Evolutionary conservation across 495 filamentous ascomycete species (phyloP).

Genomic region (Penicillium bialowiezense): DNA sequence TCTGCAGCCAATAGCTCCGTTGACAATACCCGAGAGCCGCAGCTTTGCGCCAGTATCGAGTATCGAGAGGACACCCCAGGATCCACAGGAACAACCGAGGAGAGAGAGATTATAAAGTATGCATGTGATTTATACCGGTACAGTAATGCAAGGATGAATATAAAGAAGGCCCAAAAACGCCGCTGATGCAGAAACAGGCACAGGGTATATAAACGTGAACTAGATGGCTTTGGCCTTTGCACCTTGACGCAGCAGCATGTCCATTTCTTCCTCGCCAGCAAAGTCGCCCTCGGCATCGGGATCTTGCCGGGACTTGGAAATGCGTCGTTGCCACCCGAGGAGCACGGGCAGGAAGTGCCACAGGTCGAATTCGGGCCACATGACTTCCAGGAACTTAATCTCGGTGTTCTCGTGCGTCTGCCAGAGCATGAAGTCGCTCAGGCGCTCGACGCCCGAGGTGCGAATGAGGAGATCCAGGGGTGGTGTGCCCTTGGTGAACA

Average conservation of each 20-base stretch:
- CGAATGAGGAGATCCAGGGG: conserved; percentile 87
- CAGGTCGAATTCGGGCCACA: conserved; percentile 96
- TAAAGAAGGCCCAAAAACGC: conserved; percentile 14
- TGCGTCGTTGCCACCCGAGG: conserved; percentile 83
- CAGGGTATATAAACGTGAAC: conserved; percentile 6
- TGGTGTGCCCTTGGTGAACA: conserved; percentile 79
- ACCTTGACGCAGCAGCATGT: conserved; percentile 18
- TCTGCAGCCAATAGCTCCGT: no score
- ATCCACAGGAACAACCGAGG: no score
- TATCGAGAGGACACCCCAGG: no score
- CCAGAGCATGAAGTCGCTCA: conserved; percentile 99
- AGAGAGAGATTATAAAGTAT: not conserved
- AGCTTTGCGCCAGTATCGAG: not conserved
- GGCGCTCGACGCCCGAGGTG: conserved; percentile 84
- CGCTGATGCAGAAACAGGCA: conserved; percentile 10
- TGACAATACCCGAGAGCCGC: not conserved
- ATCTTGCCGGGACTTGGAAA: conserved; percentile 42
- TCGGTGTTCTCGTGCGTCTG: conserved; percentile 91
- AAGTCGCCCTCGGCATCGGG: conserved; percentile 44
- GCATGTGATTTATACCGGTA: not conserved
- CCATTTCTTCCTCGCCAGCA: conserved; percentile 32
- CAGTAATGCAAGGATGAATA: not conserved
- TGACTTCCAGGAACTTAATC: conserved; percentile 83
- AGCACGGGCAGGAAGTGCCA: conserved; percentile 93
- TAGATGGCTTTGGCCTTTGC: conserved; percentile 35